Percentiles rank a stretch among this genome's conserved stretches.
These are phyloP conservation scores for Colletotrichum sp. DNA, from an alignment of 2,329 filamentous ascomycete species.

Conservation along the genomic window DNA sequence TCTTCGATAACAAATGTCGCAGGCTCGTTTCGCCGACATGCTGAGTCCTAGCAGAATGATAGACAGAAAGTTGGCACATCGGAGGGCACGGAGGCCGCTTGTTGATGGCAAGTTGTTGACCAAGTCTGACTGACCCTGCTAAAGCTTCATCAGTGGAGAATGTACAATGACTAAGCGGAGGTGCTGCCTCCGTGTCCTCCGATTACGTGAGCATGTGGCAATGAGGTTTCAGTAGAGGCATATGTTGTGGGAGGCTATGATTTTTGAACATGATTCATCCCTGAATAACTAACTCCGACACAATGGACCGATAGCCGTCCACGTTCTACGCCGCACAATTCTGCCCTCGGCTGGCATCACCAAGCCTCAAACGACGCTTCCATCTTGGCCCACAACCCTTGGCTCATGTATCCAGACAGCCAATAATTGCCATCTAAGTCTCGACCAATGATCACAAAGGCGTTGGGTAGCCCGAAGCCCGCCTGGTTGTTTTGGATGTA, in stretches of 20 bases:
- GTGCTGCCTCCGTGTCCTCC: neutral
- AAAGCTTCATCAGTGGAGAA: neutral
- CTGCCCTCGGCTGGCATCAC: neutral
- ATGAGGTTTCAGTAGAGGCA: neutral
- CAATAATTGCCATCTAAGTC: neutral
- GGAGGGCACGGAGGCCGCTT: neutral
- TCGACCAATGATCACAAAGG: neutral
- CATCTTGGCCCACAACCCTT: neutral
- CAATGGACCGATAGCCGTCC: neutral
- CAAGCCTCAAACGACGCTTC: neutral
- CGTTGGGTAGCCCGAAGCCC: neutral
- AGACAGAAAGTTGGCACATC: neutral
- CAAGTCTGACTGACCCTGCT: neutral
- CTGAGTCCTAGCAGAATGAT: neutral
- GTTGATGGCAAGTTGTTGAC: neutral
- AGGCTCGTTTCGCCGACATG: conserved; percentile 10
- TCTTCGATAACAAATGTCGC: conserved; percentile 4
- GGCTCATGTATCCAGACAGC: neutral
- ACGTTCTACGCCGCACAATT: neutral
- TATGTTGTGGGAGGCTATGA: neutral
- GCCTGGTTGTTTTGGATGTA: neutral
- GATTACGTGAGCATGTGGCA: neutral
- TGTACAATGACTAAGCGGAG: neutral
- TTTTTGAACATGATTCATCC: neutral
- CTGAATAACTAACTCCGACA: neutral